These are phyloP conservation scores for Bolboschoenoplectus hybrid DNA, from an alignment of 202 grass and related monocot species.

Conservation along the genomic window DNA sequence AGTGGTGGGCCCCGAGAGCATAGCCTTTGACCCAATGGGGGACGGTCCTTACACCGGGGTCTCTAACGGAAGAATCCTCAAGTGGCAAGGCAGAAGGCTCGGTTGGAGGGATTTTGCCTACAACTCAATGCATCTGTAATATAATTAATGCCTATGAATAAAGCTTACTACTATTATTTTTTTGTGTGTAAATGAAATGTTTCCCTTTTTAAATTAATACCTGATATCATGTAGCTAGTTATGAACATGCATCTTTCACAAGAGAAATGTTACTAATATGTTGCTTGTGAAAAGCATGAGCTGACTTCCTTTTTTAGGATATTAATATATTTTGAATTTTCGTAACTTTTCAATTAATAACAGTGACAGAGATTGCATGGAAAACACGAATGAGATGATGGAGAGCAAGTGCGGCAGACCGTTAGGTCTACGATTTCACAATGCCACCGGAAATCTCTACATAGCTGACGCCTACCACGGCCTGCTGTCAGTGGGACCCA, in stretches of 20 bases:
- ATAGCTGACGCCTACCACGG: slow-evolving; percentile 81
- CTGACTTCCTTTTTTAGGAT: background rate
- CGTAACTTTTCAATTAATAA: background rate
- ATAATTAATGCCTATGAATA: background rate
- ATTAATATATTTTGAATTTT: background rate
- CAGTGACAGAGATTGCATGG: slow-evolving; percentile 46
- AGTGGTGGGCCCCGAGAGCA: slow-evolving; percentile 65
- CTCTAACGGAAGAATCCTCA: slow-evolving; percentile 67
- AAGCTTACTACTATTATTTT: background rate
- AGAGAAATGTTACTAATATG: background rate
- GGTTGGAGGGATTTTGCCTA: slow-evolving; percentile 73
- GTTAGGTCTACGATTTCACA: slow-evolving; percentile 79
- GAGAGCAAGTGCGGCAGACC: slow-evolving; percentile 82
- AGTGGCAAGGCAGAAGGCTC: slow-evolving; percentile 49
- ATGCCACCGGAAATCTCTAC: slow-evolving; percentile 63
- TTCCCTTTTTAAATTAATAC: too few species aligned
- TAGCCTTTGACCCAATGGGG: slow-evolving; percentile 44
- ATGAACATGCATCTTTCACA: background rate
- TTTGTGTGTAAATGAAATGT: background rate
- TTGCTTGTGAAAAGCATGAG: background rate
- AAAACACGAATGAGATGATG: slow-evolving; percentile 45
- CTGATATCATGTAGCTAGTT: background rate
- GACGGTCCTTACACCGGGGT: slow-evolving; percentile 62
- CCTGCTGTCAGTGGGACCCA: slow-evolving; percentile 53
- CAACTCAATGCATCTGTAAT: slow-evolving; percentile 57